Conservation (phyloP, 1,284 basidiomycete species). For the Malassezia yamatoensis region DNA sequence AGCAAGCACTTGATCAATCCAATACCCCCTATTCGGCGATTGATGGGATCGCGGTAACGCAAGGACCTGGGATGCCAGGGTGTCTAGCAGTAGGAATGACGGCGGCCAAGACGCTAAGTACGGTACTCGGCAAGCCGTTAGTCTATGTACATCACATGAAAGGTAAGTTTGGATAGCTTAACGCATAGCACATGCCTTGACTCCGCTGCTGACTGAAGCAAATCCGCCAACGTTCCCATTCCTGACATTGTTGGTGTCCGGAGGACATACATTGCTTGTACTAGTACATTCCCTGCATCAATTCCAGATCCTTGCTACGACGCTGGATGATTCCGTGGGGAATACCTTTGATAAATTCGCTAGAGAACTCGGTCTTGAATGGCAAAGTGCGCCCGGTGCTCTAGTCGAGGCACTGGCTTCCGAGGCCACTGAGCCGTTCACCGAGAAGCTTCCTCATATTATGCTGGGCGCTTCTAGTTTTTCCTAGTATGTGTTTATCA, state of each 20-base stretch:
- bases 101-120: slow-evolving; percentile 33
- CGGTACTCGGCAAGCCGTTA: slow-evolving; percentile 29
- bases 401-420: slow-evolving; percentile 29
- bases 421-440: not conserved
- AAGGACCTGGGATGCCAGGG: slow-evolving; percentile 41
- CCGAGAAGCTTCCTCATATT: slow-evolving; percentile 22
- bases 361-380: slow-evolving; percentile 27
- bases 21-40: slow-evolving; percentile 16
- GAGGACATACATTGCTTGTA: slow-evolving; percentile 43
- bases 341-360: slow-evolving; percentile 45
- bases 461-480: slow-evolving; percentile 27
- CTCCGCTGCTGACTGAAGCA: slow-evolving; percentile 26
- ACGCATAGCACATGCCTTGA: slow-evolving; percentile 25
- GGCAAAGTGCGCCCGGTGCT: slow-evolving; percentile 37
- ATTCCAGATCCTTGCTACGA: slow-evolving; percentile 34
- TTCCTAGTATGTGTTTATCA: slow-evolving; percentile 23
- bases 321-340: slow-evolving; percentile 41
- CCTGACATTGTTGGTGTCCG: slow-evolving; percentile 39
- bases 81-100: slow-evolving; percentile 33
- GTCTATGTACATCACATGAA: slow-evolving; percentile 46
- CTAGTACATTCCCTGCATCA: slow-evolving; percentile 20
- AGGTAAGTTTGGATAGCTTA: slow-evolving; percentile 6
- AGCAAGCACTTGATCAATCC: slow-evolving; percentile 22
- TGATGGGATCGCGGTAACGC: slow-evolving; percentile 44
- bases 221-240: slow-evolving; percentile 33